Percentiles rank a stretch among this genome's conserved stretches.
These are phyloP conservation scores for Saturnispora gosingensis DNA, from an alignment of 805 yeast species.

Conservation along the genomic window DNA sequence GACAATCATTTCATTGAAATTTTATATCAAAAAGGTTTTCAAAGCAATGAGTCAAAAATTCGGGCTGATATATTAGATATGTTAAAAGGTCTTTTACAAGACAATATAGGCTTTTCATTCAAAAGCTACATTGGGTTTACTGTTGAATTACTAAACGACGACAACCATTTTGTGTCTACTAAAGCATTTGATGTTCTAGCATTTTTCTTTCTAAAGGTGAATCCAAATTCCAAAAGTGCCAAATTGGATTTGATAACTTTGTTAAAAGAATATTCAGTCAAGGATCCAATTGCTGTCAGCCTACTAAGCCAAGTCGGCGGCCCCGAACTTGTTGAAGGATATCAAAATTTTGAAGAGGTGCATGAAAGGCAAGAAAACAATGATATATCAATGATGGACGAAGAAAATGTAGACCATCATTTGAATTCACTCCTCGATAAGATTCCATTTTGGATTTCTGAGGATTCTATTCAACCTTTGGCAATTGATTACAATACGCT, in stretches of 20 bases:
- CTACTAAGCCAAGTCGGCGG: constrained; percentile 26
- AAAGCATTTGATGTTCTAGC: constrained; percentile 24
- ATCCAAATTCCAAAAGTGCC: constrained; percentile 29
- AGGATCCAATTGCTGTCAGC: constrained; percentile 16
- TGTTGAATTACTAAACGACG: constrained; percentile 18
- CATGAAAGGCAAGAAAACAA: constrained; percentile 1
- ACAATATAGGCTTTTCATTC: constrained; percentile 26
- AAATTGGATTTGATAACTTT: constrained; percentile 37
- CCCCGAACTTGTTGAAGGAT: constrained; percentile 6
- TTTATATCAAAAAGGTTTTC: constrained; percentile 36
- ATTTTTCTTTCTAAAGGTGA: constrained; percentile 29
- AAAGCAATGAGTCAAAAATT: constrained; percentile 29
- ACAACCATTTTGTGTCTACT: constrained; percentile 12
- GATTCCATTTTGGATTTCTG: not conserved
- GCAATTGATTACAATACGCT: constrained; percentile 27
- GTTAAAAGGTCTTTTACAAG: constrained; percentile 34
- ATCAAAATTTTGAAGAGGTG: constrained; percentile 16
- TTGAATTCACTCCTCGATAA: not conserved
- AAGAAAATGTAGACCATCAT: not conserved
- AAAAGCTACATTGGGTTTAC: constrained; percentile 21
- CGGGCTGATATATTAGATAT: constrained; percentile 37
- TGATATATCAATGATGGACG: not conserved
- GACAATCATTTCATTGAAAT: constrained; percentile 33
- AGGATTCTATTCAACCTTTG: constrained; percentile 12
- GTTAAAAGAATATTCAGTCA: constrained; percentile 29